Base-by-base conservation (phyloP, 2,329 filamentous ascomycete species). In the Colletotrichum trifolii region DNA sequence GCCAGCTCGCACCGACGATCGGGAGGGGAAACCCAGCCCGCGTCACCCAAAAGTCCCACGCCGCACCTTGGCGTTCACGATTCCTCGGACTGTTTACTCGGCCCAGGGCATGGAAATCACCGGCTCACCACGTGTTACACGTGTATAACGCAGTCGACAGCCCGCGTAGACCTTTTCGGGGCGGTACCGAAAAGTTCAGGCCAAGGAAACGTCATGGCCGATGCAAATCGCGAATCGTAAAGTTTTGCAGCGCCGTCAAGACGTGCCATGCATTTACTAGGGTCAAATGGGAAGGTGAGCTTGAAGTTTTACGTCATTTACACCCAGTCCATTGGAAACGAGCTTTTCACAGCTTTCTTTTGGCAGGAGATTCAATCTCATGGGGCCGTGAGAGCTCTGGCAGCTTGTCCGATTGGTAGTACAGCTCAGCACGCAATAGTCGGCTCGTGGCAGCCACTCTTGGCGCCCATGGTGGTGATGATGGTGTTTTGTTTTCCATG, bases 251-350 rank as follows among this genome's bases (percentile, higher is more conserved):
- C 13, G 11, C 25, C 12, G 36, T 34, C 39, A 36, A 53, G 40
- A 60, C 38, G 38, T 43, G 55, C 60, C 60, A 60, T 64, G 60
- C 60, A 59, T 49, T 48, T 15, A 43, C 60, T 64, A 64, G 49
- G n/a, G 36, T 64, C 42, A 48, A 64, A 54, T 2, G 25, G 60
- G 60, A 64, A 64, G 60, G 60, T 64, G 25, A 45, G 8, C 6
- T 6, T 12, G 13, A 4, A 35, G 36, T 8, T 34, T 39, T 64
- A 54, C 60, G 60, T 64, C 60, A 64, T 60, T 33, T n/a, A 17
- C 9, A 34, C 13, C 36, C 25, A n/a, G 34, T 39, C 15, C 13
- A n/a, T 42, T 42, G 25, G 13, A 15, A 43, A 48, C 53, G 43
- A 34, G 42, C 8, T 5, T 17, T 17, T 52, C 7, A 39, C 9